A percentile compares a stretch with the other conserved stretches of the same genome.
Evolutionary conservation across 2,329 filamentous ascomycete genomes (phyloP).

Genomic region (Teratosphaeria destructans): DNA sequence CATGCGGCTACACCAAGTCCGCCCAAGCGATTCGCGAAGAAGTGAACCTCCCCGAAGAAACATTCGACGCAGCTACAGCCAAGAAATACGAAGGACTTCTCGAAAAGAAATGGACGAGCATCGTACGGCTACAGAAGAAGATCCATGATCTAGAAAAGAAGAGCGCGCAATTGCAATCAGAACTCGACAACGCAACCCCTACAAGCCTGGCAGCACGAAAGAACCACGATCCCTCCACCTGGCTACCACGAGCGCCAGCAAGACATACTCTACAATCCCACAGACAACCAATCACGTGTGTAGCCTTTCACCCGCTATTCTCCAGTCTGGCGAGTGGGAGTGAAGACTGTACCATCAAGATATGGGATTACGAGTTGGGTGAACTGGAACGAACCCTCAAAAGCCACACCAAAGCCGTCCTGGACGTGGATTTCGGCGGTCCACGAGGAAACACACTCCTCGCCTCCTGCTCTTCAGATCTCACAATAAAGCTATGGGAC

Average conservation of each 20-base stretch:
- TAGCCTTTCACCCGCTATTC: conserved; percentile 88
- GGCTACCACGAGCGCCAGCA: conserved; percentile 76
- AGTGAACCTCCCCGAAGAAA: conserved; percentile 54
- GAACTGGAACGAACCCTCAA: conserved; percentile 86
- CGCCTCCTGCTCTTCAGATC: conserved; percentile 74
- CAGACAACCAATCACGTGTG: conserved; percentile 68
- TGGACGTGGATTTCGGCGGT: conserved; percentile 84
- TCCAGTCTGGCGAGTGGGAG: conserved; percentile 83
- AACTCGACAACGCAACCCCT: conserved; percentile 75
- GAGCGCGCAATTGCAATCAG: conserved; percentile 62
- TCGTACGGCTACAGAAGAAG: conserved; percentile 93
- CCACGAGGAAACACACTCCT: conserved; percentile 69
- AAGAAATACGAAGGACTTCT: conserved; percentile 92
- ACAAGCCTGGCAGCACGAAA: conserved; percentile 60
- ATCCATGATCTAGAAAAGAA: conserved; percentile 87
- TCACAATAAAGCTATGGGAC: conserved; percentile 94
- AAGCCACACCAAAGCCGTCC: conserved; percentile 77
- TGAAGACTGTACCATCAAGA: conserved; percentile 88
- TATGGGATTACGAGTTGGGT: conserved; percentile 94
- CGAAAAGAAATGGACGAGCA: conserved; percentile 98
- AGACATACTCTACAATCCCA: conserved; percentile 78
- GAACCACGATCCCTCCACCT: conserved; percentile 74
- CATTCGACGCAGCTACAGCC: conserved; percentile 67
- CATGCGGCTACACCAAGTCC: conserved; percentile 59
- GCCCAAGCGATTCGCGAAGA: conserved; percentile 67